A percentile compares a stretch with the other conserved stretches of the same genome.
These are phyloP conservation scores for Verticillium zaregamsianum DNA, from an alignment of 2,329 filamentous ascomycete species.

Conservation along the genomic window DNA sequence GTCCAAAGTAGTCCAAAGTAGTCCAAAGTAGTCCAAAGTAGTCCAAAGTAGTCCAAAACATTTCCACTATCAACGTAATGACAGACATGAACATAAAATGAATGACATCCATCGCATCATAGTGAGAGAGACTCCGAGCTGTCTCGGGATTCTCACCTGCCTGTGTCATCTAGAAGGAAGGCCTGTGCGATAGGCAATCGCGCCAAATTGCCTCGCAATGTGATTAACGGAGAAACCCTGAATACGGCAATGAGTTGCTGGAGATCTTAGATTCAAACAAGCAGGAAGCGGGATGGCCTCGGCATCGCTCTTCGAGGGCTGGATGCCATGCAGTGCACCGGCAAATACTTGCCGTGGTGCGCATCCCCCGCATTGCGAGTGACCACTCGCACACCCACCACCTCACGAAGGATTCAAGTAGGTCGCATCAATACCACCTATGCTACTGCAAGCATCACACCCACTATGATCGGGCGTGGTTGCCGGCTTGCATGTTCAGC, in stretches of 20 bases:
- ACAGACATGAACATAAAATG: too few species aligned
- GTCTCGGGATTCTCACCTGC: too few species aligned
- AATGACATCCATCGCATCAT: too few species aligned
- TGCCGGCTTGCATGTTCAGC: not conserved
- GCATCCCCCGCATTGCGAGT: not conserved
- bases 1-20: too few species aligned
- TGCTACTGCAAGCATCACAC: not conserved
- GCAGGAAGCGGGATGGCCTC: not conserved
- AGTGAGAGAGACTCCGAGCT: too few species aligned
- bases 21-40: too few species aligned
- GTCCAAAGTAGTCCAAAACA: too few species aligned
- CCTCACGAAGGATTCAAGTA: not conserved
- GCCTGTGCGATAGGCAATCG: too few species aligned
- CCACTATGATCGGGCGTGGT: not conserved
- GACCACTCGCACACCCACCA: not conserved
- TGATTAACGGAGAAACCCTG: not conserved
- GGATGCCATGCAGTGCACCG: not conserved
- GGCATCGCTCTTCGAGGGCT: not conserved
- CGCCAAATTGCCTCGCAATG: too few species aligned
- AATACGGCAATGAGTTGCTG: not conserved
- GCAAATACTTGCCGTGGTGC: not conserved
- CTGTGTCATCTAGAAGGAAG: too few species aligned
- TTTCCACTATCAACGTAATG: too few species aligned
- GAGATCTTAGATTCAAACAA: not conserved
- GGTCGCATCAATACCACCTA: not conserved